phyloP scores from a whole-genome alignment of 2,329 filamentous ascomycete species.

The Aureobasidium sp. region DNA sequence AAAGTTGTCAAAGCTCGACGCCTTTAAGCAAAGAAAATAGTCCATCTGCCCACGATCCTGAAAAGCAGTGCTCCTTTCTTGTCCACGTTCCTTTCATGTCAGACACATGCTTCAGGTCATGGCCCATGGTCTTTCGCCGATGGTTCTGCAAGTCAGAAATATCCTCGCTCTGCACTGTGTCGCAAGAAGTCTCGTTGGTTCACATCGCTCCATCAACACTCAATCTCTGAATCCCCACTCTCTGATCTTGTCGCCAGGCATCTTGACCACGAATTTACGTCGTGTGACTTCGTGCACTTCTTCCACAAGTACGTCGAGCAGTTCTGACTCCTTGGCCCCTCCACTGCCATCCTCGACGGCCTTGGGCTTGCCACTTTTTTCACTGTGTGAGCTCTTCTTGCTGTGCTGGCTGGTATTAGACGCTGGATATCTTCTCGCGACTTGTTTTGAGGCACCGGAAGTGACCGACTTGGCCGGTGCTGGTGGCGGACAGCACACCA shows the following conservation, averaged over 20 bases:
- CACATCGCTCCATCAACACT: background rate
- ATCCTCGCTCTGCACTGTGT: too few relatives aligned
- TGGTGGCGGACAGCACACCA: background rate
- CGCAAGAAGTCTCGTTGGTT: too few relatives aligned
- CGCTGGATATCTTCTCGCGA: background rate
- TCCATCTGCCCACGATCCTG: too few relatives aligned
- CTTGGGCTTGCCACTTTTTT: background rate
- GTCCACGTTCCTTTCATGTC: too few relatives aligned
- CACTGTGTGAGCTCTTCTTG: background rate
- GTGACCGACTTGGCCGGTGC: background rate
- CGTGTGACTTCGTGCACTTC: background rate
- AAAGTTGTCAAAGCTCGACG: too few relatives aligned
- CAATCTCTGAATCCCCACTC: background rate
- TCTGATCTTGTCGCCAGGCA: background rate
- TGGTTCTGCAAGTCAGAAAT: too few relatives aligned
- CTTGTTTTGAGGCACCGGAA: background rate
- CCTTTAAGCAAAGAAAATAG: too few relatives aligned
- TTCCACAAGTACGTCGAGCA: background rate
- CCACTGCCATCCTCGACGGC: background rate
- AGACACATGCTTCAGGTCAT: too few relatives aligned
- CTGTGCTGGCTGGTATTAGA: background rate
- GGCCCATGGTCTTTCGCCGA: too few relatives aligned
- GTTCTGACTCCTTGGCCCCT: background rate
- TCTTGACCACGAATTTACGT: background rate
- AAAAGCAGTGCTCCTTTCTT: too few relatives aligned